Evolutionary conservation across 306 rosid species (phyloP), one percentile per base, ranked within the genome.

Genomic region (Quercus berberidifolia): DNA sequence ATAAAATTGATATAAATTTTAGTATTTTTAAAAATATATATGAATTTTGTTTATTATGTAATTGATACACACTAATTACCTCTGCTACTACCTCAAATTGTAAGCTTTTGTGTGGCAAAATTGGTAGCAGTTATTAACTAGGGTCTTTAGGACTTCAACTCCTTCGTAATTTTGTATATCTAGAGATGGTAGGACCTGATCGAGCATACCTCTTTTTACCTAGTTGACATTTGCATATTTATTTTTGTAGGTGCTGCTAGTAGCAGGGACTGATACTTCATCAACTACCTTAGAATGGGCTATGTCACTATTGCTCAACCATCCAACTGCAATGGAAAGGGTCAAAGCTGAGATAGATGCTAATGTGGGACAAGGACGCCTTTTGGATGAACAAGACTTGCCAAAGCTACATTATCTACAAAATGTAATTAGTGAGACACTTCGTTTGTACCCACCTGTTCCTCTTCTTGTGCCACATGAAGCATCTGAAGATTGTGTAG

Each of bases 391-490:
- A 31, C 69, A 82, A 1, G 84, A 86, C 74, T 63, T 86, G 3
- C 4, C 60, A 6, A 69, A 82, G 56, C 85, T 86, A 3, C 31
- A 78, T 1, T 86, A 79, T 43, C 65, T 80, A 2, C 80, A 76
- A 11, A 23, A 78, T 6, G 55, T 77, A 9, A 80, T 86, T 3
- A 84, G 68, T 0, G 90, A 89, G 56, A 75, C 92, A 6, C 83
- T 89, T 20, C 85, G 87, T 2, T 20, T 84, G 41, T 82, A 80
- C 55, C 88, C 88, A 2, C 80, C 60, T 11, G 83, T 55, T 30
- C 87, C 92, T 23, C 43, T 80, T 4, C 46, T 84, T 17, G 1
- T 79, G 14, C 92, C 89, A 1, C 92, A 89, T 3, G 87, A 89
- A 15, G 79, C 90, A 0, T 83, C 86, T 11, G 54, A 46, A 0